Evolutionary conservation across 2,329 filamentous ascomycete genomes (phyloP).

Genomic region (Aspergillus transmontanensis): DNA sequence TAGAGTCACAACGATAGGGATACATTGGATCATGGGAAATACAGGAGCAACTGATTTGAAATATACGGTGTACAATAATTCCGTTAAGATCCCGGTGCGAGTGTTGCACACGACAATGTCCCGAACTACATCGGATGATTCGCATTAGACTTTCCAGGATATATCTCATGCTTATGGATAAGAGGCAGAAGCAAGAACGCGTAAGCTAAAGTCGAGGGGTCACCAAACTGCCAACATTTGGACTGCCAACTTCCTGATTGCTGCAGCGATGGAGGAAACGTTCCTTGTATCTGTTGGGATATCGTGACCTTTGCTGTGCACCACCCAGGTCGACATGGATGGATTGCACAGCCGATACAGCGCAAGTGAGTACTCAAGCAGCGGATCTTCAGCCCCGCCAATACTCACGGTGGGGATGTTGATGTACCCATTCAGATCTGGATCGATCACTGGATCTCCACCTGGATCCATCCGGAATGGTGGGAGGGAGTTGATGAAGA

Average conservation of each 20-base stretch:
- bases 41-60: not conserved
- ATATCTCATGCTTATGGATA: not conserved
- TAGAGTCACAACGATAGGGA: not conserved
- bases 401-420: constrained; percentile 30
- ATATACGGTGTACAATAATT: not conserved
- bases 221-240: constrained; percentile 9
- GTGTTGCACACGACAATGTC: not conserved
- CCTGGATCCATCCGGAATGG: constrained; percentile 33
- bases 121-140: constrained; percentile 3
- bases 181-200: not conserved
- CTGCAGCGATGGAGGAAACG: constrained; percentile 25
- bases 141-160: not conserved
- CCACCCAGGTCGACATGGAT: constrained; percentile 22
- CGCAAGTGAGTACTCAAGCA: constrained; percentile 28
- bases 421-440: constrained; percentile 29
- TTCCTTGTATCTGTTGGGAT: constrained; percentile 29
- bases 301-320: constrained; percentile 32
- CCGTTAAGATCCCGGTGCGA: constrained; percentile 1
- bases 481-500: constrained; percentile 36
- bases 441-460: constrained; percentile 22
- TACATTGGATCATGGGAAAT: not conserved
- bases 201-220: not conserved
- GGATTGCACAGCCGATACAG: constrained; percentile 28
- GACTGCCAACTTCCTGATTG: constrained; percentile 24
- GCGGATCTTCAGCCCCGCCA: constrained; percentile 26